Conservation (phyloP, 345 rosid genomes). For the Populus deltoides region DNA sequence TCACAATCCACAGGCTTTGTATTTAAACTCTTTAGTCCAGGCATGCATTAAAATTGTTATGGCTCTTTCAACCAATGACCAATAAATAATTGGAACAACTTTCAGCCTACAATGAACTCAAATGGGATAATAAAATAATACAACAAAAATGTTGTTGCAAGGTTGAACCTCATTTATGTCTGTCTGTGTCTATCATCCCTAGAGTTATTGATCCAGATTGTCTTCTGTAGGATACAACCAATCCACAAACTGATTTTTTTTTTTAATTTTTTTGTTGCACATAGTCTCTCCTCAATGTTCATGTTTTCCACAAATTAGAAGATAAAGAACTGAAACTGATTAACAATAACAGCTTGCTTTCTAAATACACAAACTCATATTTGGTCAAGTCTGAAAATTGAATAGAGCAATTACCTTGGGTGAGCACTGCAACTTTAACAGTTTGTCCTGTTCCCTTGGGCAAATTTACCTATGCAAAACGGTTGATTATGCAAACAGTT, state of each 20-base stretch:
- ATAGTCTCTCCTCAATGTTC: not conserved
- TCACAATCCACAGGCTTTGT: not conserved
- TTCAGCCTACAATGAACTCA: not conserved
- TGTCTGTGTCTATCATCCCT: not conserved
- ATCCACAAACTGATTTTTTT: not conserved
- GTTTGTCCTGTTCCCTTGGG: conserved; percentile 98
- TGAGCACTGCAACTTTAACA: conserved; percentile 90
- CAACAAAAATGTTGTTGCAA: not conserved
- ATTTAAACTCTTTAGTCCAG: not conserved
- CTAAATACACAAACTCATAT: not conserved
- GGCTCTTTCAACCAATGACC: not conserved
- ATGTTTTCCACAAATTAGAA: not conserved
- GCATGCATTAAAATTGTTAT: not conserved
- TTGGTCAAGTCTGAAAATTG: not conserved
- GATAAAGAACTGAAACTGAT: not conserved
- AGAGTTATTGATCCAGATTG: not conserved
- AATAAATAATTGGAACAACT: not conserved
- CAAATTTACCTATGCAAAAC: conserved; percentile 62
- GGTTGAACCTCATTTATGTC: not conserved
- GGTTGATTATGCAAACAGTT: not conserved
- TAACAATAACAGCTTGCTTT: not conserved
- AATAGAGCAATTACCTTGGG: conserved; percentile 64
- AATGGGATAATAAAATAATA: not conserved
- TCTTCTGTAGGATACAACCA: not conserved
- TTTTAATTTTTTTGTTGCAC: not conserved